phyloP scores from a whole-genome alignment of 257 asterid genomes.

The Cruciata laevipes region DNA sequence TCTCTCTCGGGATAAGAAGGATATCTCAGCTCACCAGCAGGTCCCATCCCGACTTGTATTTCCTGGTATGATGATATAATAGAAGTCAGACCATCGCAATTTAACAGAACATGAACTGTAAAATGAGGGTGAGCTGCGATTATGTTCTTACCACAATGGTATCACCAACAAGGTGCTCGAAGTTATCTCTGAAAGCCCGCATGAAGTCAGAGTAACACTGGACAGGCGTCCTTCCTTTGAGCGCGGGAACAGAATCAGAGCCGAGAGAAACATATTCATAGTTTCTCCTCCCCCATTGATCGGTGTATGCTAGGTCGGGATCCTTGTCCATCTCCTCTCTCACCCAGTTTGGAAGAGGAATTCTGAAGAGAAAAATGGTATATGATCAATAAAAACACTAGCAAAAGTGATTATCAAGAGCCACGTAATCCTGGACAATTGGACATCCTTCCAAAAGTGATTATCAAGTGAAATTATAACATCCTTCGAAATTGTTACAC shows the following conservation, averaged over 20 bases:
- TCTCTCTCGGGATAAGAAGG: conserved; percentile 87
- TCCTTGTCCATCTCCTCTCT: conserved; percentile 79
- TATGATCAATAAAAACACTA: background rate
- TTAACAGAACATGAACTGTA: background rate
- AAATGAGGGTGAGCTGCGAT: background rate
- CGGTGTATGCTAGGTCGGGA: conserved; percentile 90
- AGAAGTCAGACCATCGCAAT: background rate
- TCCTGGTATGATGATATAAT: conserved; percentile 36
- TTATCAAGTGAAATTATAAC: background rate
- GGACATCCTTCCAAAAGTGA: background rate
- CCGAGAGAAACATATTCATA: conserved; percentile 88
- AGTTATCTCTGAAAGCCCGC: conserved; percentile 72
- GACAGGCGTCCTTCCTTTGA: conserved; percentile 82
- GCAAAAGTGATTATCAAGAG: background rate
- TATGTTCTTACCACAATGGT: conserved; percentile 57
- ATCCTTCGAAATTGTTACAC: background rate
- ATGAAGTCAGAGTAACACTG: conserved; percentile 91
- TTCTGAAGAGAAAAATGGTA: conserved; percentile 35
- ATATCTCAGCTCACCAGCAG: conserved; percentile 96
- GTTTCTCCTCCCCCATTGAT: conserved; percentile 94
- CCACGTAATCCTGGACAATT: too few relatives aligned
- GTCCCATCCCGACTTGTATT: conserved; percentile 99
- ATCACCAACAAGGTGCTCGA: conserved; percentile 63
- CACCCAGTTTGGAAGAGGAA: conserved; percentile 89
- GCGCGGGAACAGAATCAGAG: conserved; percentile 75